Conservation (phyloP, 305 asterid species). For the Withania somnifera region DNA sequence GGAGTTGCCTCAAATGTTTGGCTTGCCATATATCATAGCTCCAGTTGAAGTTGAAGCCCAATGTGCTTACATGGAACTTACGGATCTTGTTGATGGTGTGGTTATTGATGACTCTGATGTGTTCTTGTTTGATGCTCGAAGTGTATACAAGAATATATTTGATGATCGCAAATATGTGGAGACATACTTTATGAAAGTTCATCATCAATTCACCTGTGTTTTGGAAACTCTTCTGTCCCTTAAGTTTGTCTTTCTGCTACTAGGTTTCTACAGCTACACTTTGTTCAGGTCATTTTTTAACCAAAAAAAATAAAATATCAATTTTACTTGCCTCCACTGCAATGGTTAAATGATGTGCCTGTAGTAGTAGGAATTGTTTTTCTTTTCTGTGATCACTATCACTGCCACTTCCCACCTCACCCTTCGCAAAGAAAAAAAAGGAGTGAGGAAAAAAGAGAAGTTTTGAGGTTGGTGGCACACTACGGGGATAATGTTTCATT, state of each 20-base stretch:
- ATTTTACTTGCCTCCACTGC: neutral
- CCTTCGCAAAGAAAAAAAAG: no score
- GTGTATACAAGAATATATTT: constrained; percentile 88
- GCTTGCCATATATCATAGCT: constrained; percentile 87
- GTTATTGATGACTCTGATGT: constrained; percentile 97
- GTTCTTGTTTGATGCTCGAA: constrained; percentile 82
- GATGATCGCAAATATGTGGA: constrained; percentile 98
- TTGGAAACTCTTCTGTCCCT: neutral
- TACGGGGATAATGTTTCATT: neutral
- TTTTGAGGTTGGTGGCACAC: neutral
- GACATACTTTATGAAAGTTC: constrained; percentile 90
- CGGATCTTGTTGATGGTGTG: constrained; percentile 88
- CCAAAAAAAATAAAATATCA: no score
- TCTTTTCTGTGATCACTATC: neutral
- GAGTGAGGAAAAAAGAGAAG: neutral
- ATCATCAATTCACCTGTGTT: neutral
- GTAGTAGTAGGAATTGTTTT: neutral
- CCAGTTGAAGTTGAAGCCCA: constrained; percentile 99
- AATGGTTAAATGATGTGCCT: neutral
- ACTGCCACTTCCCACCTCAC: neutral
- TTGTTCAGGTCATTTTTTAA: neutral
- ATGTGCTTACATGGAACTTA: constrained; percentile 88
- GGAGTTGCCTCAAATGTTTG: constrained; percentile 99
- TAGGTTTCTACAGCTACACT: neutral
- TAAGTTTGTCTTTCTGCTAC: neutral